phyloP scores from a whole-genome alignment of 495 filamentous ascomycete genomes.

The Talaromyces adpressus region DNA sequence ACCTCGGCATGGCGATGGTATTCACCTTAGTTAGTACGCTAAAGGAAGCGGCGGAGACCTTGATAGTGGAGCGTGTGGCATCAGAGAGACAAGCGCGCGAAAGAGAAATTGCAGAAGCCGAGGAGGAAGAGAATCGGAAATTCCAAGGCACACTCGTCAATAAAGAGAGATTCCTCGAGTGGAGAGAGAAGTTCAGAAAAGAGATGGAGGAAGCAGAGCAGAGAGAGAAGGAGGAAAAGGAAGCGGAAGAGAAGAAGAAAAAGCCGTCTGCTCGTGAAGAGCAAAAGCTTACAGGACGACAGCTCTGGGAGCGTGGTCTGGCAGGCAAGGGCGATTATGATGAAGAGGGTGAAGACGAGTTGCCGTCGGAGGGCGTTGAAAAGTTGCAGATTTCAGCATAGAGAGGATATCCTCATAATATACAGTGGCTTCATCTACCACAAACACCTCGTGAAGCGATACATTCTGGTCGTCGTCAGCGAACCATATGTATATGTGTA shows the following conservation, averaged over 20 bases:
- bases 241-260: conserved; percentile 71
- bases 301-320: conserved; percentile 80
- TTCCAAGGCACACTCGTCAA: conserved; percentile 91
- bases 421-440: background rate
- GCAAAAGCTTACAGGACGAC: conserved; percentile 67
- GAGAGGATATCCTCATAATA: conserved; percentile 2
- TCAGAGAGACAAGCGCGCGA: conserved; percentile 56
- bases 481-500: background rate
- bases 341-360: conserved; percentile 51
- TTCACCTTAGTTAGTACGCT: conserved; percentile 82
- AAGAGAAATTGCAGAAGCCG: conserved; percentile 56
- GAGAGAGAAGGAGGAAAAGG: conserved; percentile 59
- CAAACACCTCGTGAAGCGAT: background rate
- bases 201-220: conserved; percentile 68
- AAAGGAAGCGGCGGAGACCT: conserved; percentile 78
- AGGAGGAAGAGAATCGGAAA: conserved; percentile 91
- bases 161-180: conserved; percentile 71
- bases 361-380: conserved; percentile 50
- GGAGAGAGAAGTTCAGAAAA: conserved; percentile 69
- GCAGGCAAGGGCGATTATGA: conserved; percentile 69
- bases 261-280: conserved; percentile 49
- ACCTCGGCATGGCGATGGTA: conserved; percentile 95
- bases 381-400: conserved; percentile 59
- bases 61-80: conserved; percentile 63
- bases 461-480: background rate